phyloP scores from a whole-genome alignment of 306 rosid species.

The Cicer cuneatum region DNA sequence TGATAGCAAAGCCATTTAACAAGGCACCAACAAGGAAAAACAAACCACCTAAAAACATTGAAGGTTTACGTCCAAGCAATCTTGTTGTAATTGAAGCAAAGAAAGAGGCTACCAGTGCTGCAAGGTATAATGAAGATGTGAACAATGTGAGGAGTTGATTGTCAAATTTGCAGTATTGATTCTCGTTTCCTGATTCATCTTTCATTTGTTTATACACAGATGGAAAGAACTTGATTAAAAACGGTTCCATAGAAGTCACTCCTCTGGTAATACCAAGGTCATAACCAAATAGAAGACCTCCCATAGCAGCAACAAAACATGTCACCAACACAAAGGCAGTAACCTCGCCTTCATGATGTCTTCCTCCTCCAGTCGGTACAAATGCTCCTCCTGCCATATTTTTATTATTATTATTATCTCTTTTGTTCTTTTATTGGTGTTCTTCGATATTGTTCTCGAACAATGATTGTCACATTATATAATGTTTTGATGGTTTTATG shows the following conservation, averaged over 20 bases:
- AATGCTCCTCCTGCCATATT: conserved; percentile 21
- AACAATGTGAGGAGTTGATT: conserved; percentile 10
- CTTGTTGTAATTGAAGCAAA: neutral
- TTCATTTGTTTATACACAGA: too few species aligned
- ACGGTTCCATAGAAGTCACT: conserved; percentile 33
- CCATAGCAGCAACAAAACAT: conserved; percentile 39
- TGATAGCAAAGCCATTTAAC: too few species aligned
- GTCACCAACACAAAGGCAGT: conserved; percentile 23
- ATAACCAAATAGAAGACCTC: conserved; percentile 38
- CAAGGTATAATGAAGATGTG: conserved; percentile 33
- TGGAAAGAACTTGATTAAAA: too few species aligned
- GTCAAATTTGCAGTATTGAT: too few species aligned
- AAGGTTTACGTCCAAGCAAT: conserved; percentile 17
- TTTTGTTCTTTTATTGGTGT: neutral
- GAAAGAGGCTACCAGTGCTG: conserved; percentile 28
- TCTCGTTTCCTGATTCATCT: too few species aligned
- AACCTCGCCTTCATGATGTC: conserved; percentile 11
- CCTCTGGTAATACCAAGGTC: conserved; percentile 35
- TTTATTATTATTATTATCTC: too few species aligned
- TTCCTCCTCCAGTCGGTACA: neutral
- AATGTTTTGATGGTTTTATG: neutral
- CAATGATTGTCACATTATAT: neutral
- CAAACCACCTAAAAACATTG: neutral
- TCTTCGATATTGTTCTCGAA: neutral
- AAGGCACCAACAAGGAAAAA: too few species aligned